Conservation (phyloP, 148 eudicot species). For the Rhododendron griersonianum region DNA sequence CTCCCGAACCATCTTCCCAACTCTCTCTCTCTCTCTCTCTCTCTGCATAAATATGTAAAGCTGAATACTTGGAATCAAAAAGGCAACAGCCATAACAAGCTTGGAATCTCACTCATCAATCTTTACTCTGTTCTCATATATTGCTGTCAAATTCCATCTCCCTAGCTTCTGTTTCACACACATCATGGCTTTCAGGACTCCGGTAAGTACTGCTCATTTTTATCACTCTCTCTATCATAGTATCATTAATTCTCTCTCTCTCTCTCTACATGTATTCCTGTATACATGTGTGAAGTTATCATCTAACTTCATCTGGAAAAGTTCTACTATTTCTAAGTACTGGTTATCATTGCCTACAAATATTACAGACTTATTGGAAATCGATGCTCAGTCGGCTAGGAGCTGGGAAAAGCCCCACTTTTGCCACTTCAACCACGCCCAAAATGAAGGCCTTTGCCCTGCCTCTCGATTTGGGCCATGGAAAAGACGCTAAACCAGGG, state of each 20-base stretch:
- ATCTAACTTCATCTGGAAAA: not conserved
- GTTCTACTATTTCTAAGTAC: not conserved
- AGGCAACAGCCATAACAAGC: not conserved
- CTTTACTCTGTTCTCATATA: not conserved
- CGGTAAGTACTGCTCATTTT: not conserved
- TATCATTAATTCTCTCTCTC: not conserved
- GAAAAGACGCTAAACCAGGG: not conserved
- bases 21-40: not conserved
- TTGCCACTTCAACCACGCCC: constrained; percentile 19
- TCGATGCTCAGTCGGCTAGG: constrained; percentile 10
- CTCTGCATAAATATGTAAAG: not conserved
- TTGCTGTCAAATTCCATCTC: not conserved
- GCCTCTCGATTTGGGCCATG: constrained; percentile 7
- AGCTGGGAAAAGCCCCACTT: not conserved
- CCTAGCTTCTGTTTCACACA: not conserved
- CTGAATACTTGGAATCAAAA: not conserved
- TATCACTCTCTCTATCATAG: not conserved
- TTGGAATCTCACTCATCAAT: not conserved
- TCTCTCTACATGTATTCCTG: not conserved
- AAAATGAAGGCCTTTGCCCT: constrained; percentile 36
- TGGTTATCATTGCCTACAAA: not conserved
- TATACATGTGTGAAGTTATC: not conserved
- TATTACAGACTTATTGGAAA: constrained; percentile 21
- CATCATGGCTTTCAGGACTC: not conserved
- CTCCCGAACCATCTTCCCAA: constrained; percentile 1